Evolutionary conservation across 345 rosid genomes (phyloP).

Genomic region (Syzygium aromaticum): DNA sequence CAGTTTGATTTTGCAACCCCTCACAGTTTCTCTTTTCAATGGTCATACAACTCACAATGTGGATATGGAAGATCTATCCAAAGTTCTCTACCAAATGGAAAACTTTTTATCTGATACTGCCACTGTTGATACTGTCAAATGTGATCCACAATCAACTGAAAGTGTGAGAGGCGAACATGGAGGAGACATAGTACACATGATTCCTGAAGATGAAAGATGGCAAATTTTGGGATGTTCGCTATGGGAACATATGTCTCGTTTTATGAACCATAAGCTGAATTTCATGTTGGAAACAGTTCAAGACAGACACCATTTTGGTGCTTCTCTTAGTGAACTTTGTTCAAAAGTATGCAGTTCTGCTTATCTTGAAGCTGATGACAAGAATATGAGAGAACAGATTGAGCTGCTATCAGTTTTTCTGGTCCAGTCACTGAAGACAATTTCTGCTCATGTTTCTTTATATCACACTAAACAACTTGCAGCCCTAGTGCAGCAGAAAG

Average conservation of each 20-base stretch:
- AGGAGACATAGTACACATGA: slow-evolving; percentile 19
- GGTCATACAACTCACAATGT: slow-evolving; percentile 66
- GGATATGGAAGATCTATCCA: slow-evolving; percentile 44
- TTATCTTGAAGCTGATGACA: slow-evolving; percentile 25
- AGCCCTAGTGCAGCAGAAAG: slow-evolving; percentile 36
- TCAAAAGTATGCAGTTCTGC: slow-evolving; percentile 15
- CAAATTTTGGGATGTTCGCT: slow-evolving; percentile 50
- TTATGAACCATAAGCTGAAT: slow-evolving; percentile 50
- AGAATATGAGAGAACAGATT: slow-evolving; percentile 26
- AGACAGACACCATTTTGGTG: slow-evolving; percentile 22
- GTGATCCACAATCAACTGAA: slow-evolving; percentile 5
- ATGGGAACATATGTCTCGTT: slow-evolving; percentile 68
- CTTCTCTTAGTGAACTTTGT: slow-evolving; percentile 17
- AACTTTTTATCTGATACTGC: slow-evolving; percentile 14
- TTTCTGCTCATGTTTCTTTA: slow-evolving; percentile 56
- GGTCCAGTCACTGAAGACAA: slow-evolving; percentile 31
- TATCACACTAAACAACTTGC: slow-evolving; percentile 54
- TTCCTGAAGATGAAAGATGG: slow-evolving; percentile 78
- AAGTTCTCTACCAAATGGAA: slow-evolving; percentile 19
- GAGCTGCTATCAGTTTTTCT: slow-evolving; percentile 22
- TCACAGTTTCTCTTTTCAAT: slow-evolving; percentile 30
- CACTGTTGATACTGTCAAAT: slow-evolving; percentile 15
- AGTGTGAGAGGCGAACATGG: slow-evolving; percentile 18
- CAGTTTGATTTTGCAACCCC: slow-evolving; percentile 54
- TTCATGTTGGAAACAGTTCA: slow-evolving; percentile 22